phyloP scores from a whole-genome alignment of 2,329 filamentous ascomycete genomes.

The Fusarium sp. region DNA sequence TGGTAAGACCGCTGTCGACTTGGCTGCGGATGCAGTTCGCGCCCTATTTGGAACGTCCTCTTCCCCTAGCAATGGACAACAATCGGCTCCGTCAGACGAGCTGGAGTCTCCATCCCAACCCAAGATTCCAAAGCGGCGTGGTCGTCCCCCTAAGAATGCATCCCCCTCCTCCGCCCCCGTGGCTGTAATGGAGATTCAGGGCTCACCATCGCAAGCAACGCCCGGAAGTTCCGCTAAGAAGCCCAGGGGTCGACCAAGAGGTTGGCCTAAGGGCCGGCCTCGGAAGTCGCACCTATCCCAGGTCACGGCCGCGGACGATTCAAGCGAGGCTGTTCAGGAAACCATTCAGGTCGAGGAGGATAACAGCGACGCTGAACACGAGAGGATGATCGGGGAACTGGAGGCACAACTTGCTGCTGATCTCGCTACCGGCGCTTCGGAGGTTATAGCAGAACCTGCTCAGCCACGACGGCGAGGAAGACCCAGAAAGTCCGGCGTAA shows the following conservation, averaged over 20 bases:
- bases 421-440: slow-evolving; percentile 15
- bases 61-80: slow-evolving; percentile 4
- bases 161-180: slow-evolving; percentile 16
- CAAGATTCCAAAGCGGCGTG: slow-evolving; percentile 45
- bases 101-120: slow-evolving; percentile 14
- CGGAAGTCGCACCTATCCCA: slow-evolving; percentile 44
- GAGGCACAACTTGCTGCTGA: slow-evolving; percentile 39
- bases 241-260: slow-evolving; percentile 45
- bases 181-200: slow-evolving; percentile 2
- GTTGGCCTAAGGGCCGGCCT: slow-evolving; percentile 50
- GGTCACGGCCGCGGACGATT: slow-evolving; percentile 15
- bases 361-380: slow-evolving; percentile 35
- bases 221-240: slow-evolving; percentile 28
- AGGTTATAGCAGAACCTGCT: slow-evolving; percentile 2
- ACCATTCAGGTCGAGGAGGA: slow-evolving; percentile 3
- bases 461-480: slow-evolving; percentile 45
- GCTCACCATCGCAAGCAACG: slow-evolving; percentile 6
- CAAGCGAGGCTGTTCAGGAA: not conserved
- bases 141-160: slow-evolving; percentile 53
- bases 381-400: slow-evolving; percentile 34
- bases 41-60: slow-evolving; percentile 46
- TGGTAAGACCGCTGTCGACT: slow-evolving; percentile 54
- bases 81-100: slow-evolving; percentile 4
- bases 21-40: slow-evolving; percentile 57
- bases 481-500: slow-evolving; percentile 48